These are phyloP conservation scores for Komagataea norvegica DNA, from an alignment of 1,139 yeast genomes.

Conservation along the genomic window DNA sequence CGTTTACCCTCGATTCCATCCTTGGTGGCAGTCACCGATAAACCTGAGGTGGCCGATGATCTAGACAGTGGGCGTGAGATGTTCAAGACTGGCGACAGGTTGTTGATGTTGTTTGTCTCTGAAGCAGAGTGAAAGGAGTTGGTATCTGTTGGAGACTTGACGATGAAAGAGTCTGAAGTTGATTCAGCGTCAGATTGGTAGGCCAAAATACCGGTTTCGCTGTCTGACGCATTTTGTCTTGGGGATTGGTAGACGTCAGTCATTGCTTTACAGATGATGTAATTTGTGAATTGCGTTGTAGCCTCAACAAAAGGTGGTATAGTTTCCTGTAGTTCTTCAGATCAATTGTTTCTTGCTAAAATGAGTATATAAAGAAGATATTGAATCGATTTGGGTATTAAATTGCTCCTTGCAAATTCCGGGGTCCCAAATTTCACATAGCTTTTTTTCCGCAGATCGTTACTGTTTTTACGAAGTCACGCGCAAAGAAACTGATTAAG, in stretches of 20 bases:
- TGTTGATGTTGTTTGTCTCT: background rate
- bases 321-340: too few relatives aligned
- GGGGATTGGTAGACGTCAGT: slow-evolving; percentile 11
- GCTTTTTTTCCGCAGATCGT: too few relatives aligned
- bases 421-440: too few relatives aligned
- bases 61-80: slow-evolving; percentile 49
- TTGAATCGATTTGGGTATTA: too few relatives aligned
- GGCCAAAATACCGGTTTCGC: background rate
- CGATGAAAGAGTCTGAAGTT: background rate
- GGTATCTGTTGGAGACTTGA: slow-evolving; percentile 1
- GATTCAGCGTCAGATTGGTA: slow-evolving; percentile 6
- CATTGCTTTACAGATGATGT: too few relatives aligned
- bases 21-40: slow-evolving; percentile 68
- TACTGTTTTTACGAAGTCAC: too few relatives aligned
- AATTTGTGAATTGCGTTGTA: too few relatives aligned
- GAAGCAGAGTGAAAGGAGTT: slow-evolving; percentile 4
- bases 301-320: too few relatives aligned
- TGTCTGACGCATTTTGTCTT: background rate
- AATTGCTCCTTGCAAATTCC: slow-evolving; percentile 1
- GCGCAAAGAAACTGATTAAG: too few relatives aligned
- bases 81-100: slow-evolving; percentile 1
- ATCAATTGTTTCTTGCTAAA: too few relatives aligned
- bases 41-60: slow-evolving; percentile 57
- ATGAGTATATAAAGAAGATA: too few relatives aligned
- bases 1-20: slow-evolving; percentile 67